Conservation (phyloP, 305 asterid species). For the Fraxinus ornus region DNA sequence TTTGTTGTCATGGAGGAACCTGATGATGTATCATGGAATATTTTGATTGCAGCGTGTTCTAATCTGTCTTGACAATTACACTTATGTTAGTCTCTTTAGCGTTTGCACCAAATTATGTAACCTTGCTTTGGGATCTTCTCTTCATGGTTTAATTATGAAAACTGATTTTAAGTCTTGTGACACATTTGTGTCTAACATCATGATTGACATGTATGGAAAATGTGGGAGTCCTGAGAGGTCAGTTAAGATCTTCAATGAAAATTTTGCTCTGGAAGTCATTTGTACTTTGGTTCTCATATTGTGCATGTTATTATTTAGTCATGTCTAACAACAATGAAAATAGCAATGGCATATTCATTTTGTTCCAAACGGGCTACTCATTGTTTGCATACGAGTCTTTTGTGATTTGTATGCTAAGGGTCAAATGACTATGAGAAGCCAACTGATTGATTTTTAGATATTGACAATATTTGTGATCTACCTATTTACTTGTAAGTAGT, state of each 20-base stretch:
- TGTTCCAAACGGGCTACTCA: no score
- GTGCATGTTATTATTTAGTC: no score
- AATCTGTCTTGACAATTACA: conserved; percentile 54
- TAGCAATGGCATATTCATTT: no score
- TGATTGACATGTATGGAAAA: conserved; percentile 66
- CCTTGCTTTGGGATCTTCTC: conserved; percentile 56
- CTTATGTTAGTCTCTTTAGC: conserved; percentile 54
- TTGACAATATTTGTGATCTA: no score
- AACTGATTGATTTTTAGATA: no score
- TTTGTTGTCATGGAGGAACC: conserved; percentile 53
- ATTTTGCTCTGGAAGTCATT: no score
- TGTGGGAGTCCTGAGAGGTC: conserved; percentile 49
- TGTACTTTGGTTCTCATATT: no score
- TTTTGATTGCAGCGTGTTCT: conserved; percentile 63
- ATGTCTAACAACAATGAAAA: no score
- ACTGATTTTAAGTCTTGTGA: conserved; percentile 35
- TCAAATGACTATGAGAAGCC: no score
- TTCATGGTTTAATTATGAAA: conserved; percentile 43
- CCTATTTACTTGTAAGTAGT: no score
- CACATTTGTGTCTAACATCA: conserved; percentile 47
- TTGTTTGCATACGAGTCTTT: no score
- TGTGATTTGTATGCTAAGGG: no score
- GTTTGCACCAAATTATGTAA: conserved; percentile 47
- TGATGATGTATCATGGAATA: conserved; percentile 57
- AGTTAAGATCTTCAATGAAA: conserved; percentile 41